Evolutionary conservation across 1,139 yeast species (phyloP).

Genomic region (Hyphopichia khmerensis): DNA sequence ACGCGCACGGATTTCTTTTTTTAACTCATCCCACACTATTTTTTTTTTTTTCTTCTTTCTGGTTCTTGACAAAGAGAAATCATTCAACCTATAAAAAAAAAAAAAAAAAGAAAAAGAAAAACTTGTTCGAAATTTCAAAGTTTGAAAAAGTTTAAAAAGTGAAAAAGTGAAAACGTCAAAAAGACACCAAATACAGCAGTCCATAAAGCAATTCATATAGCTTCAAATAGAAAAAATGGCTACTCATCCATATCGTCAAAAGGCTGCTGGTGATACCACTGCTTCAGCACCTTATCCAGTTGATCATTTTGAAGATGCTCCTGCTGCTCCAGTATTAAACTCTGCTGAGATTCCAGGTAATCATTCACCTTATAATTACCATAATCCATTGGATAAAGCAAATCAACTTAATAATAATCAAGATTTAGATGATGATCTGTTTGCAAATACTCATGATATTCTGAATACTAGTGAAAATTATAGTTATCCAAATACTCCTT

Average conservation of each 20-base stretch:
- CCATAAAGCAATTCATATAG: too few relatives aligned
- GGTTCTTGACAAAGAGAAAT: too few relatives aligned
- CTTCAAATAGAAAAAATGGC: background rate
- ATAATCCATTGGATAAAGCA: conserved; percentile 2
- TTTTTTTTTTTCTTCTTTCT: too few relatives aligned
- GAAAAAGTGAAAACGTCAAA: too few relatives aligned
- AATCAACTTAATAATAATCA: conserved; percentile 1
- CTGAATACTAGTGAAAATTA: background rate
- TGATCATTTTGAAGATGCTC: conserved; percentile 8
- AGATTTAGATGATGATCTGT: background rate
- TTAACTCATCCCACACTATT: too few relatives aligned
- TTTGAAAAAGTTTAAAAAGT: too few relatives aligned
- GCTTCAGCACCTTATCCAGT: conserved; percentile 26
- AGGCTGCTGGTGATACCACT: conserved; percentile 13
- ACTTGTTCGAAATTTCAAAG: too few relatives aligned
- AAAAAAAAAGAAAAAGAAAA: too few relatives aligned
- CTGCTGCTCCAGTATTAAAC: background rate
- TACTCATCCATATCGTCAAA: conserved; percentile 37
- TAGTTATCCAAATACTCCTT: background rate
- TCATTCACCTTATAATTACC: conserved; percentile 1
- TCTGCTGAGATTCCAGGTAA: background rate
- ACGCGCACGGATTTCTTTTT: too few relatives aligned
- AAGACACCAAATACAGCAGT: too few relatives aligned
- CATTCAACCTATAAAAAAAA: too few relatives aligned
- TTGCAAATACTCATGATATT: background rate